These are phyloP conservation scores for Clarireedia monteithiana DNA, from an alignment of 2,329 filamentous ascomycete genomes.

Conservation along the genomic window DNA sequence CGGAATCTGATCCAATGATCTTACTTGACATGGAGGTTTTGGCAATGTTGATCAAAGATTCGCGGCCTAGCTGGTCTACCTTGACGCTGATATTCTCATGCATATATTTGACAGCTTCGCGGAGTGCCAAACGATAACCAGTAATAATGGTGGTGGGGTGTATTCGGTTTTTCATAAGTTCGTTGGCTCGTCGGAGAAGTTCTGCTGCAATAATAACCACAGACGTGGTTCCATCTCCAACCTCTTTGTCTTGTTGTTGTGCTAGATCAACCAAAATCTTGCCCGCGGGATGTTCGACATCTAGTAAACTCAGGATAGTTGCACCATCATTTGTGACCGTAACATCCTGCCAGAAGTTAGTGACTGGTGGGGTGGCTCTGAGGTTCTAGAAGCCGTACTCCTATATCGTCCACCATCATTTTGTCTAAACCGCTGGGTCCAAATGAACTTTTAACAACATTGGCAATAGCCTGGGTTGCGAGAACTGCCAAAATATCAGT, in stretches of 20 bases:
- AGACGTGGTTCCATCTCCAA: slow-evolving; percentile 95
- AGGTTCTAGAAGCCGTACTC: slow-evolving; percentile 46
- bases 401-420: slow-evolving; percentile 99
- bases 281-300: slow-evolving; percentile 95
- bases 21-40: slow-evolving; percentile 99
- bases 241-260: slow-evolving; percentile 98
- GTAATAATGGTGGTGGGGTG: slow-evolving; percentile 99
- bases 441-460: slow-evolving; percentile 98
- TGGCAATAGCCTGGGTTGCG: slow-evolving; percentile 93
- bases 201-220: slow-evolving; percentile 96
- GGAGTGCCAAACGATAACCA: slow-evolving; percentile 87
- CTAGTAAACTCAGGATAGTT: slow-evolving; percentile 88
- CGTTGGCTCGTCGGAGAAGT: slow-evolving; percentile 86
- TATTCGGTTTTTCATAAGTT: slow-evolving; percentile 99
- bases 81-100: slow-evolving; percentile 96
- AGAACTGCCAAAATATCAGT: slow-evolving; percentile 50
- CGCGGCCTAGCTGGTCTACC: slow-evolving; percentile 83
- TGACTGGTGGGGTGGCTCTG: slow-evolving; percentile 8
- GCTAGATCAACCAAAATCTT: slow-evolving; percentile 97
- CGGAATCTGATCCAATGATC: slow-evolving; percentile 90
- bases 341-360: slow-evolving; percentile 59
- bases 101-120: slow-evolving; percentile 98
- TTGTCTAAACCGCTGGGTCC: slow-evolving; percentile 95
- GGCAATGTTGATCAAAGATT: slow-evolving; percentile 88
- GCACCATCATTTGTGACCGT: slow-evolving; percentile 98